A percentile compares a stretch with the other conserved stretches of the same genome.
phyloP scores from a whole-genome alignment of 2,329 filamentous ascomycete species.

The Talaromyces islandicus region DNA sequence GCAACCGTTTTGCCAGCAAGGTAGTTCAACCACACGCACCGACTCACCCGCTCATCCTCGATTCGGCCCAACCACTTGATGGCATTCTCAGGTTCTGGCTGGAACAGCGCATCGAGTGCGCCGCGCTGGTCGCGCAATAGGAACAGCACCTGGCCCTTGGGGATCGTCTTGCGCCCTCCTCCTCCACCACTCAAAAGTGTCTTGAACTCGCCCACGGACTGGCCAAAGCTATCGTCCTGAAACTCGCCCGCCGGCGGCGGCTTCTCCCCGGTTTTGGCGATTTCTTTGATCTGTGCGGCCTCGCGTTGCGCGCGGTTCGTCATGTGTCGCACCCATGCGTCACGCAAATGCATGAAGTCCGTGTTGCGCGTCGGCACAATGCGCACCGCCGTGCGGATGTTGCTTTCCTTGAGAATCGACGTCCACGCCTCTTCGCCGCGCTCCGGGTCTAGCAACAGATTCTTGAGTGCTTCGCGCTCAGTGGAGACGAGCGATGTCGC shows the following conservation, averaged over 20 bases:
- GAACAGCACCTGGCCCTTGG: constrained; percentile 73
- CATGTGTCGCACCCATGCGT: constrained; percentile 84
- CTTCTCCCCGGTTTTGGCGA: constrained; percentile 3
- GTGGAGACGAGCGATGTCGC: constrained; percentile 77
- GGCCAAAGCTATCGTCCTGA: constrained; percentile 70
- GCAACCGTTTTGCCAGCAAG: constrained; percentile 80
- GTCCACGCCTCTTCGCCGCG: constrained; percentile 70
- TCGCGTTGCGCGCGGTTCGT: constrained; percentile 62
- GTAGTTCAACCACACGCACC: constrained; percentile 84
- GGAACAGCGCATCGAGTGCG: constrained; percentile 60
- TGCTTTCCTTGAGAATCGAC: constrained; percentile 58
- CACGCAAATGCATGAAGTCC: constrained; percentile 85
- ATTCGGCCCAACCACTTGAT: constrained; percentile 63
- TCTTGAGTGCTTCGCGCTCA: constrained; percentile 70
- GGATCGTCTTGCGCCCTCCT: constrained; percentile 59
- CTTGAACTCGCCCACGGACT: constrained; percentile 72
- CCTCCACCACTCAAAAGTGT: constrained; percentile 69
- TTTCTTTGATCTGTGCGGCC: constrained; percentile 41
- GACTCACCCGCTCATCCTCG: constrained; percentile 70
- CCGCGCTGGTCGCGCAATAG: constrained; percentile 63
- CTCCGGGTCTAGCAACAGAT: constrained; percentile 62
- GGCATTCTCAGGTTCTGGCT: constrained; percentile 42
- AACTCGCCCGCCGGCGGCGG: constrained; percentile 37
- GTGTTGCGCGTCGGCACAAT: constrained; percentile 90
- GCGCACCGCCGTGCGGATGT: constrained; percentile 71